Conservation (phyloP, 2,329 filamentous ascomycete species). For the Colletotrichum paranaense region DNA sequence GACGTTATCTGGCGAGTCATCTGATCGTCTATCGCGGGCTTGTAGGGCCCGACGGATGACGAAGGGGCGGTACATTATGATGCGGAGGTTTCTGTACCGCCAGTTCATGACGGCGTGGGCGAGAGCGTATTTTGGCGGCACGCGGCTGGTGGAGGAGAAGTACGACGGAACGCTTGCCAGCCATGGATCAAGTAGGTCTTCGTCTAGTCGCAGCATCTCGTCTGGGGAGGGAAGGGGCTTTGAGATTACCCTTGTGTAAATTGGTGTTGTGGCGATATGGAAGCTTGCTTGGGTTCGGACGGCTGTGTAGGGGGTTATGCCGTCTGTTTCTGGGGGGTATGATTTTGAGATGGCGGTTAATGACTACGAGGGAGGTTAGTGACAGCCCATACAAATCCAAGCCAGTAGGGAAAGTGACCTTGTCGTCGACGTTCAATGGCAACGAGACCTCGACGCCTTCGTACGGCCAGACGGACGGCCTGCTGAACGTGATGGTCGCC, state of each 20-base stretch:
- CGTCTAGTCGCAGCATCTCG: constrained; percentile 54
- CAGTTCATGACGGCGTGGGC: constrained; percentile 56
- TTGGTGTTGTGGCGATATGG: constrained; percentile 55
- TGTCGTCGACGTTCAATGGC: constrained; percentile 47
- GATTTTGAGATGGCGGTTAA: constrained; percentile 48
- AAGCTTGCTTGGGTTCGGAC: constrained; percentile 57
- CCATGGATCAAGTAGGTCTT: constrained; percentile 52
- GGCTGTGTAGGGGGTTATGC: constrained; percentile 56
- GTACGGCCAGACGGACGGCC: constrained; percentile 42
- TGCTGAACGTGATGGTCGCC: constrained; percentile 51
- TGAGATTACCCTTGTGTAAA: constrained; percentile 58
- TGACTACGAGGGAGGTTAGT: not conserved
- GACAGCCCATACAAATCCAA: not conserved
- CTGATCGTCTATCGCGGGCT: constrained; percentile 6
- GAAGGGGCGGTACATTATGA: constrained; percentile 60
- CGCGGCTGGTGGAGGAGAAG: constrained; percentile 45
- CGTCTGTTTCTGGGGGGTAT: constrained; percentile 48
- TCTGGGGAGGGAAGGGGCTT: constrained; percentile 53
- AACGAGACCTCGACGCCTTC: constrained; percentile 42
- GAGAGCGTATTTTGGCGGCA: constrained; percentile 50
- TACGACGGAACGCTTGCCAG: constrained; percentile 47
- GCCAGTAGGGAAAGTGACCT: not conserved
- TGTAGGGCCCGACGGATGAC: constrained; percentile 51
- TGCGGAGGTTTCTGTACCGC: constrained; percentile 56
- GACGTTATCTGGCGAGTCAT: constrained; percentile 28